A percentile compares a stretch with the other conserved stretches of the same genome.
These are phyloP conservation scores for Aspergillus nanangensis DNA, from an alignment of 495 filamentous ascomycete genomes.

Conservation along the genomic window DNA sequence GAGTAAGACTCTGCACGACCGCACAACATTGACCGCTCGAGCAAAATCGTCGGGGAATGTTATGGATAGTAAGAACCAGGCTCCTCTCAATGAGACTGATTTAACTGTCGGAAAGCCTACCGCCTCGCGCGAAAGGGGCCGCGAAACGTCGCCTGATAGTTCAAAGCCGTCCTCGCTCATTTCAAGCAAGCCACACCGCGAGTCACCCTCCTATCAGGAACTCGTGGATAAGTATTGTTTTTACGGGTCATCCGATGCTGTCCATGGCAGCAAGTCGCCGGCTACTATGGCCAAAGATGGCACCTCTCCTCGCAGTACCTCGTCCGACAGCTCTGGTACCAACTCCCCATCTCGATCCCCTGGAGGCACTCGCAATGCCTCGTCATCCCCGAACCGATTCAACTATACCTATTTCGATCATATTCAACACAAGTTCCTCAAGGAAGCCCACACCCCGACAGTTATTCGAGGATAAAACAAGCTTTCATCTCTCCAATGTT, in stretches of 20 bases:
- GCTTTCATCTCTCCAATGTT: not conserved
- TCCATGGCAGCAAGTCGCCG: not conserved
- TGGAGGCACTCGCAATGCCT: too few species aligned
- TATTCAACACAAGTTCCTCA: constrained; percentile 37
- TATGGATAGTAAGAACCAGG: constrained; percentile 6
- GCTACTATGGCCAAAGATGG: too few species aligned
- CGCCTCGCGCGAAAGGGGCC: constrained; percentile 17
- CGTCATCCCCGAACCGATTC: constrained; percentile 34
- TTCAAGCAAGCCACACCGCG: constrained; percentile 61
- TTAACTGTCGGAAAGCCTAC: constrained; percentile 11
- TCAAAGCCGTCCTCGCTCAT: constrained; percentile 45
- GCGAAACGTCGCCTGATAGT: constrained; percentile 14
- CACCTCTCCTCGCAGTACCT: constrained; percentile 14
- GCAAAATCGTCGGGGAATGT: constrained; percentile 25
- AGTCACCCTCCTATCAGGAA: constrained; percentile 87
- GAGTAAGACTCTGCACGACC: constrained; percentile 48
- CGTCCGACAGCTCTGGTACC: constrained; percentile 12
- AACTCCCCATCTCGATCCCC: too few species aligned
- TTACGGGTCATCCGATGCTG: constrained; percentile 12
- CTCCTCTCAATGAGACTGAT: constrained; percentile 8
- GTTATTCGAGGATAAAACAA: constrained; percentile 41
- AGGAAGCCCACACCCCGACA: constrained; percentile 40
- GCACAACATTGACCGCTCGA: constrained; percentile 36
- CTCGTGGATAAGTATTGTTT: constrained; percentile 91
- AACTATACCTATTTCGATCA: constrained; percentile 37